Evolutionary conservation across 2,329 filamentous ascomycete species (phyloP).

Genomic region (Aspergillus novoparasiticus): DNA sequence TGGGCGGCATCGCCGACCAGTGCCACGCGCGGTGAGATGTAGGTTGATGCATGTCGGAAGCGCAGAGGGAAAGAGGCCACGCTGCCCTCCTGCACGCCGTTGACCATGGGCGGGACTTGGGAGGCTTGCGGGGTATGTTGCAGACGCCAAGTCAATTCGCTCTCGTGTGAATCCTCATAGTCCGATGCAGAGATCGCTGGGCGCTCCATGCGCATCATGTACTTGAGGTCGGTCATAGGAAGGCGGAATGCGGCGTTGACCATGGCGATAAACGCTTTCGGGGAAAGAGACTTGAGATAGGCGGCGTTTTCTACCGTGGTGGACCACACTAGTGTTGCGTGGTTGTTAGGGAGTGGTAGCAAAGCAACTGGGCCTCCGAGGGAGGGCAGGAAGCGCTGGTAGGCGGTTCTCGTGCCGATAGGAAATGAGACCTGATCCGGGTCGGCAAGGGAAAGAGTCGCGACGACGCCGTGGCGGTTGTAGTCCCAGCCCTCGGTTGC

Average conservation of each 20-base stretch:
- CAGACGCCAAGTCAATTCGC: slow-evolving; percentile 83
- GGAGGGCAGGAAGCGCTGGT: slow-evolving; percentile 91
- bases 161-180: slow-evolving; percentile 55
- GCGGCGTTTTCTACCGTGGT: slow-evolving; percentile 80
- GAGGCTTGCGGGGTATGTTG: slow-evolving; percentile 65
- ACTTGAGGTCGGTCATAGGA: slow-evolving; percentile 74
- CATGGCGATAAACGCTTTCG: slow-evolving; percentile 76
- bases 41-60: slow-evolving; percentile 90
- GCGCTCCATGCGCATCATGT: slow-evolving; percentile 70
- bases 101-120: slow-evolving; percentile 66
- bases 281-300: slow-evolving; percentile 72
- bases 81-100: slow-evolving; percentile 73
- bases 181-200: slow-evolving; percentile 21
- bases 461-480: slow-evolving; percentile 83
- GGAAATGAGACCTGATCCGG: slow-evolving; percentile 33
- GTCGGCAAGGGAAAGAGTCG: slow-evolving; percentile 73
- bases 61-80: slow-evolving; percentile 89
- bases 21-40: slow-evolving; percentile 85
- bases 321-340: slow-evolving; percentile 90
- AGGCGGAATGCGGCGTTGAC: slow-evolving; percentile 94
- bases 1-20: slow-evolving; percentile 94
- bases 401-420: slow-evolving; percentile 69
- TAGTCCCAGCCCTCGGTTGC: slow-evolving; percentile 92
- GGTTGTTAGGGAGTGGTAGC: slow-evolving; percentile 81
- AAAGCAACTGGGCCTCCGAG: slow-evolving; percentile 79